Evolutionary conservation across 805 yeast species (phyloP).

Genomic region (Saccharomycopsis vini): DNA sequence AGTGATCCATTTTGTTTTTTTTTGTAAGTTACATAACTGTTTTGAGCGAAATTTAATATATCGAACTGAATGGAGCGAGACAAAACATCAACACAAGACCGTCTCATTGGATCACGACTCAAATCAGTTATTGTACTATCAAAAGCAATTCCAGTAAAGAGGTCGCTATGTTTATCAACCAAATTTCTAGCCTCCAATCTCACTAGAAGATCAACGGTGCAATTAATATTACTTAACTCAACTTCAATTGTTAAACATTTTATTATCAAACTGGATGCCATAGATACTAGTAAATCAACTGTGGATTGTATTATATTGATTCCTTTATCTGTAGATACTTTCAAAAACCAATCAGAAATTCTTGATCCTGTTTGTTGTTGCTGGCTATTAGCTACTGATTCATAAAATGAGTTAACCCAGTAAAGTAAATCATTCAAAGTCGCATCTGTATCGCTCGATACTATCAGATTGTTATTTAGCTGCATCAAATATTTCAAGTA

Average conservation of each 20-base stretch:
- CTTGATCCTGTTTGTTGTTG: slow-evolving; percentile 45
- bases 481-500: slow-evolving; percentile 31
- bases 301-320: slow-evolving; percentile 3
- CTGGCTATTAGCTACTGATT: slow-evolving; percentile 39
- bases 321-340: slow-evolving; percentile 18
- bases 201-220: slow-evolving; percentile 31
- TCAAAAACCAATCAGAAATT: slow-evolving; percentile 40
- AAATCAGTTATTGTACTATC: slow-evolving; percentile 1
- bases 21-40: slow-evolving; percentile 29
- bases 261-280: slow-evolving; percentile 12
- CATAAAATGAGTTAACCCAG: slow-evolving; percentile 46
- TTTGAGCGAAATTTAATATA: slow-evolving; percentile 34
- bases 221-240: slow-evolving; percentile 22
- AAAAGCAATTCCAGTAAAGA: slow-evolving; percentile 20
- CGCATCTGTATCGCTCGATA: slow-evolving; percentile 24
- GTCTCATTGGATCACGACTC: slow-evolving; percentile 3
- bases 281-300: slow-evolving; percentile 8
- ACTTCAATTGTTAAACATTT: slow-evolving; percentile 18
- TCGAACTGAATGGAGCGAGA: slow-evolving; percentile 39
- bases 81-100: slow-evolving; percentile 23
- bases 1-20: slow-evolving; percentile 26
- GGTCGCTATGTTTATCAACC: slow-evolving; percentile 35
- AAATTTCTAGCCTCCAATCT: slow-evolving; percentile 41
- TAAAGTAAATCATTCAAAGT: slow-evolving; percentile 36
- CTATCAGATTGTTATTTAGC: slow-evolving; percentile 22